Evolutionary conservation across 106 monocot species (phyloP).

Genomic region (Agapanthus africanus): DNA sequence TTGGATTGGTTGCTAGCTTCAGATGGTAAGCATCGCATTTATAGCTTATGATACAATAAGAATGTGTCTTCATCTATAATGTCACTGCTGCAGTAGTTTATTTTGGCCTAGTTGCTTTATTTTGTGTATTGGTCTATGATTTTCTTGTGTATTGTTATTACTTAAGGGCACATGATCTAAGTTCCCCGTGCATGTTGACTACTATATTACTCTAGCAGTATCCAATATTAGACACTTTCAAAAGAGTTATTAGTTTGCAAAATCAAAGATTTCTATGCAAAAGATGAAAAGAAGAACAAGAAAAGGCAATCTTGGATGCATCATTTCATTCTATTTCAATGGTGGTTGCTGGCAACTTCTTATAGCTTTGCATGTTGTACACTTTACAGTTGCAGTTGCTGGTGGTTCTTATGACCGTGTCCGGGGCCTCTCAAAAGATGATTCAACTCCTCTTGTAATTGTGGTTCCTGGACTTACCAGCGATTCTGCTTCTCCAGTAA

Average conservation of each 20-base stretch:
- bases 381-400: constrained; percentile 23
- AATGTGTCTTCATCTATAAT: not conserved
- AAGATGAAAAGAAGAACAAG: no score
- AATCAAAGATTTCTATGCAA: not conserved
- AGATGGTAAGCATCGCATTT: constrained; percentile 39
- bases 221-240: no score
- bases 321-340: not conserved
- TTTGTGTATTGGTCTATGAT: no score
- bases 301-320: not conserved
- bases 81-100: not conserved
- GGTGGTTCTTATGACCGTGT: constrained; percentile 19
- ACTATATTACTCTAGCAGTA: no score
- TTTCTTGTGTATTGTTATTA: no score
- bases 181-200: no score
- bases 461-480: constrained; percentile 50
- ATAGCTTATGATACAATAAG: not conserved
- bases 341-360: not conserved
- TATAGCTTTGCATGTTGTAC: not conserved
- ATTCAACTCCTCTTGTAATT: constrained; percentile 37
- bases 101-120: not conserved
- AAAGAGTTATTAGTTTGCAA: not conserved
- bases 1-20: constrained; percentile 82
- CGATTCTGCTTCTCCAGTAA: constrained; percentile 46
- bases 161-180: no score
- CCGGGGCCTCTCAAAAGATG: constrained; percentile 29